These are phyloP conservation scores for Chlamydomonas sp. DNA, from an alignment of 139 green algal species.

Conservation along the genomic window DNA sequence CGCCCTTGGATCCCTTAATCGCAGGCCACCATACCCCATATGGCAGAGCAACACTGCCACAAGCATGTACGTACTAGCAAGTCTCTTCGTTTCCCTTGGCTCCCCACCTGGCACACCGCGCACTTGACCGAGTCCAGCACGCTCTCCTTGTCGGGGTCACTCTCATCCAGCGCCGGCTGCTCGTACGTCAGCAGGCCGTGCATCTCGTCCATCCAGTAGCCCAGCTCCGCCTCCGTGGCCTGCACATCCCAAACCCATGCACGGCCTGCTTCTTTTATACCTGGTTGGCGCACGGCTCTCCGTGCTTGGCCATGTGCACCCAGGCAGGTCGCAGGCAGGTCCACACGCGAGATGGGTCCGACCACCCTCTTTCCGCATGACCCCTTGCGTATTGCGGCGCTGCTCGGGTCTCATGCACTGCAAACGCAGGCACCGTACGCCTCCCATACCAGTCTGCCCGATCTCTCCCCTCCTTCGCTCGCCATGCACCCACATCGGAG, in stretches of 20 bases:
- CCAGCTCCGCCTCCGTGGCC: slow-evolving; percentile 90
- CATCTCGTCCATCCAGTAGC: slow-evolving; percentile 92
- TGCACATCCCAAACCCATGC: slow-evolving; percentile 31
- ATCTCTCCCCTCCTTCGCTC: not conserved
- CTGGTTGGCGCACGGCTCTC: no score
- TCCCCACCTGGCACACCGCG: slow-evolving; percentile 55
- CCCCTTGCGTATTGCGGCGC: no score
- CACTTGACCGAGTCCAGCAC: slow-evolving; percentile 84
- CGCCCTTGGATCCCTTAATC: no score
- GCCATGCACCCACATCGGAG: slow-evolving; percentile 74
- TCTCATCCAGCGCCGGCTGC: slow-evolving; percentile 65
- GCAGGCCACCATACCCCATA: no score
- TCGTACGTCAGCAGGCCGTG: slow-evolving; percentile 80
- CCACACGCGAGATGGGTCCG: no score
- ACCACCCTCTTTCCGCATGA: no score
- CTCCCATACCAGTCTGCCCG: not conserved
- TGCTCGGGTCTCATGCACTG: no score
- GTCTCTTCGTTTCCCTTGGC: not conserved
- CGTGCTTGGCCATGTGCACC: no score
- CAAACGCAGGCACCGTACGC: not conserved
- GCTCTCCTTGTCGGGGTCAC: slow-evolving; percentile 76
- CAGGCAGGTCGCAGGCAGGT: no score
- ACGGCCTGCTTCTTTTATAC: no score
- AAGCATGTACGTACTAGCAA: not conserved
- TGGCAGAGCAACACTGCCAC: not conserved